These are phyloP conservation scores for Sporothrix curviconia DNA, from an alignment of 2,329 filamentous ascomycete genomes.

Conservation along the genomic window DNA sequence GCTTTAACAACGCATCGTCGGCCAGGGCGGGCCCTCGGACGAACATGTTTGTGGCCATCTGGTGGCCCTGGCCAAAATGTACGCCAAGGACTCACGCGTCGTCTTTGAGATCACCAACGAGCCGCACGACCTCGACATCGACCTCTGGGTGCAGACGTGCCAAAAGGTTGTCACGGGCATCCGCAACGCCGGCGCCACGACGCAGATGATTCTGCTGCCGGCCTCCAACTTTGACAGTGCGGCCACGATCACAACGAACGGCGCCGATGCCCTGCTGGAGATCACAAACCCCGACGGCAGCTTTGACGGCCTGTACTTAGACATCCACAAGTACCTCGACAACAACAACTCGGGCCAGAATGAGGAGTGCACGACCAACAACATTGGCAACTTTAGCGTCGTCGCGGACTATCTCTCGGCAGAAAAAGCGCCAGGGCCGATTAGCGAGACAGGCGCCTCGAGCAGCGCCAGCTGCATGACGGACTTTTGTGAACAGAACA, in stretches of 20 bases:
- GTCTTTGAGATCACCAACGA: constrained; percentile 66
- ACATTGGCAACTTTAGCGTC: constrained; percentile 28
- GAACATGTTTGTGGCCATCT: constrained; percentile 55
- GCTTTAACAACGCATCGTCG: constrained; percentile 58
- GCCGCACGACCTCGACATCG: constrained; percentile 54
- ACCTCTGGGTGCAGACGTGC: constrained; percentile 51
- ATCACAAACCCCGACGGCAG: constrained; percentile 54
- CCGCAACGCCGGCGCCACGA: constrained; percentile 52
- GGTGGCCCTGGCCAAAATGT: constrained; percentile 54
- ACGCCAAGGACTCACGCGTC: constrained; percentile 46
- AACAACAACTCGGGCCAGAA: constrained; percentile 49
- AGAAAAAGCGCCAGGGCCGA: constrained; percentile 27
- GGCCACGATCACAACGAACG: constrained; percentile 36
- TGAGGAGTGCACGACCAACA: constrained; percentile 45
- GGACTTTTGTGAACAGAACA: constrained; percentile 27
- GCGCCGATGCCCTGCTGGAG: constrained; percentile 42
- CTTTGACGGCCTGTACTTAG: constrained; percentile 50
- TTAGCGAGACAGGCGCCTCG: constrained; percentile 33
- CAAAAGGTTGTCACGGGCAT: constrained; percentile 61
- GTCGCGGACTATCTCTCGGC: constrained; percentile 31
- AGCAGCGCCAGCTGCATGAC: constrained; percentile 28
- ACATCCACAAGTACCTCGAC: constrained; percentile 57
- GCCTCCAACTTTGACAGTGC: constrained; percentile 37
- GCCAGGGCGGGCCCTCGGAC: constrained; percentile 57
- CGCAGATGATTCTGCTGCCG: constrained; percentile 58